Base-by-base conservation (phyloP, 345 rosid genomes). In the Moricandia arvensis region DNA sequence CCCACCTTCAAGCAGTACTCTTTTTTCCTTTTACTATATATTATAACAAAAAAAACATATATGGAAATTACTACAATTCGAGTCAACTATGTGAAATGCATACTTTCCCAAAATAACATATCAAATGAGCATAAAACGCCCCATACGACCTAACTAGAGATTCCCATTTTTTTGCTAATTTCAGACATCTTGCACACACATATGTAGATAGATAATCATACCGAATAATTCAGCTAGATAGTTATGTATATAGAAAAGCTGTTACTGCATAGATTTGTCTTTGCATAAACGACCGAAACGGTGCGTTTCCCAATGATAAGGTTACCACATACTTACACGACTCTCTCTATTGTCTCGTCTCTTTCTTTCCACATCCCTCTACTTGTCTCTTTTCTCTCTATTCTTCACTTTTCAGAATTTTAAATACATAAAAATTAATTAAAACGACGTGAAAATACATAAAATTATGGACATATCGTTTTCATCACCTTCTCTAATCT, bases 341-440 rank as follows among this genome's bases (percentile, higher is more conserved):
- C n/a, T n/a, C n/a, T n/a, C n/a, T n/a, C n/a, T n/a, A n/a, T n/a
- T n/a, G n/a, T n/a, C n/a, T n/a, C n/a, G n/a, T n/a, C n/a, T n/a
- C n/a, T n/a, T n/a, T n/a, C n/a, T n/a, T n/a, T n/a, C n/a, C n/a
- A n/a, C n/a, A n/a, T 63, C n/a, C n/a, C n/a, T n/a, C n/a, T n/a
- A n/a, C n/a, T n/a, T n/a, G n/a, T n/a, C n/a, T n/a, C n/a, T 8
- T 75, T 75, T 51, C 68, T 51, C 68, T 67, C 41, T 47, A 49
- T 68, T 17, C 30, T 47, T 74, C 72, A 75, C 73, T 60, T 75
- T 75, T 68, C 69, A 61, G 34, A 33, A 51, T 37, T 59, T 55
- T 13, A 35, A 26, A 51, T 35, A 4, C 62, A 6, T 6, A n/a
- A n/a, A n/a, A n/a, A n/a, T n/a, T n/a, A n/a, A n/a, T n/a, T n/a